Evolutionary conservation across 176 grass and related monocot species (phyloP), one percentile per base, ranked within the genome.

Genomic region (Oryza nivara): DNA sequence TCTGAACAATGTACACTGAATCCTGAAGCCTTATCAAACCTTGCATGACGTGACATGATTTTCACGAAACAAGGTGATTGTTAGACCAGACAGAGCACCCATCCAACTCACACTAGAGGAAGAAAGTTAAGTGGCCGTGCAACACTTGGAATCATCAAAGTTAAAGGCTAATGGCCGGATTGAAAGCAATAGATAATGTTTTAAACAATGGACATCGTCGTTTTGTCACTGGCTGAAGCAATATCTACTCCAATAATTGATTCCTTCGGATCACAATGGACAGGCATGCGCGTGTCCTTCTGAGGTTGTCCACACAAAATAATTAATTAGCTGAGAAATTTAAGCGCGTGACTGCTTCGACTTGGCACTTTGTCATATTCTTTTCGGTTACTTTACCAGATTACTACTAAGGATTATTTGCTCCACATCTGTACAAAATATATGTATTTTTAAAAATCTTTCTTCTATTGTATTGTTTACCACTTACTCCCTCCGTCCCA

Each of bases 241-340:
- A 11, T 61, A 22, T 61, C 16, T 67, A 60, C 58, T 36, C 36
- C 76, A 67, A 73, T 74, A 32, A 32, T 74, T 74, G 77, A 74
- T 74, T 74, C 70, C n/a, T 44, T 25, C 10, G 20, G 32, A 67
- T 67, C 16, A 26, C 32, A 54, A 66, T 16, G 84, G 69, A 14
- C 70, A 38, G 45, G 1, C 2, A 1, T 4, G 17, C 43, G n/a
- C 7, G 51, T 3, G 34, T 56, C 61, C 7, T 51, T 72, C 43
- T 13, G 12, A 54, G 51, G 9, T 19, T 66, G n/a, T 66, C n/a
- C 70, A 49, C 16, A 19, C 6, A 20, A 19, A 19, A 56, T 56
- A 19, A 20, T 56, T 20, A 56, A 56, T 41, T 41, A 41, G 40
- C 5, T 56, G 52, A 56, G 16, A 5, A 56, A 19, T 52, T 52